phyloP scores from a whole-genome alignment of 169 alveolate genomes.

The Babesia caballi region DNA sequence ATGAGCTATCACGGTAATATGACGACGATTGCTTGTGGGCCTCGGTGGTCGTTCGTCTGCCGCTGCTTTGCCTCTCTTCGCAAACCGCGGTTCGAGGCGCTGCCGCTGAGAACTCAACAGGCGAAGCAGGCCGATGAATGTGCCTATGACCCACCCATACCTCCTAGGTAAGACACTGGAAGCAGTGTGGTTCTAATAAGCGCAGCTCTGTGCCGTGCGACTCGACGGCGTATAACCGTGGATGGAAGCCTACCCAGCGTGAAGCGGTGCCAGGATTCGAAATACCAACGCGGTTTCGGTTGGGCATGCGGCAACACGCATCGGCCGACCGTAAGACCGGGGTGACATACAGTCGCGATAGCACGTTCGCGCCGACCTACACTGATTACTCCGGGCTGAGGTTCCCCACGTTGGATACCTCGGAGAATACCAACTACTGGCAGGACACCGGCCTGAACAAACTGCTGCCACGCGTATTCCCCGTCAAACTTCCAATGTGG shows the following conservation, averaged over 20 bases:
- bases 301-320: constrained; percentile 43
- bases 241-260: constrained; percentile 38
- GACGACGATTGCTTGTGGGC: not conserved
- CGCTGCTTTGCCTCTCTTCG: constrained; percentile 2
- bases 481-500: constrained; percentile 72
- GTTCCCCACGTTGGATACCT: constrained; percentile 81
- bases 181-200: not conserved
- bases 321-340: constrained; percentile 38
- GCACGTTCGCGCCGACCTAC: constrained; percentile 38
- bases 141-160: constrained; percentile 50
- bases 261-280: constrained; percentile 52
- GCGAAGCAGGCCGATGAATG: not conserved
- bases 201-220: constrained; percentile 24
- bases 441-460: constrained; percentile 83
- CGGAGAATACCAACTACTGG: constrained; percentile 80
- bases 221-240: constrained; percentile 4
- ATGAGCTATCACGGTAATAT: not conserved
- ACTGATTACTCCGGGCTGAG: constrained; percentile 74
- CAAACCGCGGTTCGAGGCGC: not conserved
- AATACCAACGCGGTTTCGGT: constrained; percentile 55
- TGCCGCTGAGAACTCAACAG: not conserved
- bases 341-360: constrained; percentile 71
- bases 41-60: not conserved
- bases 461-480: constrained; percentile 79
- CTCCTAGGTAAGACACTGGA: constrained; percentile 14